Percentiles rank a stretch among this genome's conserved stretches.
phyloP scores from a whole-genome alignment of 257 asterid species.

The Datura wrightii region DNA sequence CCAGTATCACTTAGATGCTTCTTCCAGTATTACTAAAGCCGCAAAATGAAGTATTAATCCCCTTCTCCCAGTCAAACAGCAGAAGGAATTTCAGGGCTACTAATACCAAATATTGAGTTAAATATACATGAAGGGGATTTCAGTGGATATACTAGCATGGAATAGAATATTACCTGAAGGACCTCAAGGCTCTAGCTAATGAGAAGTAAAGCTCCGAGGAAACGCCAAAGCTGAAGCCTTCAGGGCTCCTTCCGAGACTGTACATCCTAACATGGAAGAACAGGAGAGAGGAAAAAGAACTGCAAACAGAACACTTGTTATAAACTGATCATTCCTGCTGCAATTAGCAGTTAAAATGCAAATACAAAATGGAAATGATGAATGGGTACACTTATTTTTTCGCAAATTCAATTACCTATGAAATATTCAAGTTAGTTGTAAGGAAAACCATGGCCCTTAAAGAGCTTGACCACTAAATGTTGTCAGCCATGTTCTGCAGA shows the following conservation, averaged over 20 bases:
- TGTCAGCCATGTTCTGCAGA: not conserved
- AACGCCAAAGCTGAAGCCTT: constrained; percentile 2
- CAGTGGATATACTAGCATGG: not conserved
- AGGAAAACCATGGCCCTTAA: not conserved
- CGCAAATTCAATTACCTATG: not conserved
- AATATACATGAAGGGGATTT: not conserved
- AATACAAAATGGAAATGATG: not conserved
- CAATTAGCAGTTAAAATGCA: not conserved
- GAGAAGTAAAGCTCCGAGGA: constrained; percentile 21
- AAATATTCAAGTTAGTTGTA: not conserved
- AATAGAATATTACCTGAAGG: not conserved
- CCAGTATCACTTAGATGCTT: not conserved
- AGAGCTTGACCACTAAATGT: not conserved
- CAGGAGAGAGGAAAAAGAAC: constrained; percentile 23
- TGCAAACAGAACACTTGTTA: constrained; percentile 10
- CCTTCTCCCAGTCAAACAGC: not conserved
- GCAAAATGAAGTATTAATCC: no score
- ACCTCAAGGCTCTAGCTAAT: constrained; percentile 22
- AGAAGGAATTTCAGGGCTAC: not conserved
- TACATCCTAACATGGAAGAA: constrained; percentile 26
- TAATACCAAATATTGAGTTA: not conserved
- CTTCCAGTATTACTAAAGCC: no score
- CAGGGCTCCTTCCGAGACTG: constrained; percentile 18
- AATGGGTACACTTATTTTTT: not conserved
- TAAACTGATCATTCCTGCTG: constrained; percentile 7